A percentile compares a stretch with the other conserved stretches of the same genome.
Evolutionary conservation across 148 eudicot genomes (phyloP).

Genomic region (Pharnaceum exiguum): DNA sequence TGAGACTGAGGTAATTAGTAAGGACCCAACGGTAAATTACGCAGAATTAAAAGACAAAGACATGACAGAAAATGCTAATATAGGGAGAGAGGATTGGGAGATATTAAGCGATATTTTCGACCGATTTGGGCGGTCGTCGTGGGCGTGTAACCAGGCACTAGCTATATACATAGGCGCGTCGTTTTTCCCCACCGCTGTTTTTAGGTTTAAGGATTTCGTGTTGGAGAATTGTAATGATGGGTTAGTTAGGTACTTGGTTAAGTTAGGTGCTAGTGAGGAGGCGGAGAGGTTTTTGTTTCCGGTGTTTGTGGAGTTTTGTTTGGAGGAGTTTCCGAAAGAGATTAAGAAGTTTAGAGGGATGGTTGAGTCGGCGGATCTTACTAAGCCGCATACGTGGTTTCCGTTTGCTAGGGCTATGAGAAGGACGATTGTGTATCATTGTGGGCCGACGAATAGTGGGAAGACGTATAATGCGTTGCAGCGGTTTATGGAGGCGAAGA

Average conservation of each 20-base stretch:
- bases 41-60: too few relatives aligned
- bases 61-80: too few relatives aligned
- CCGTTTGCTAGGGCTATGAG: constrained; percentile 98
- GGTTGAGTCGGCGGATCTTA: constrained; percentile 84
- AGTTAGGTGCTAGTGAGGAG: constrained; percentile 58
- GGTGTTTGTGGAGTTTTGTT: constrained; percentile 76
- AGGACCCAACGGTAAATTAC: too few relatives aligned
- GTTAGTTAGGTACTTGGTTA: constrained; percentile 51
- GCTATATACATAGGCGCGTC: constrained; percentile 81
- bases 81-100: constrained; percentile 40
- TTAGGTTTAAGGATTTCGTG: constrained; percentile 51
- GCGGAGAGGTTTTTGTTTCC: constrained; percentile 86
- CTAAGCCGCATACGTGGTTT: constrained; percentile 93
- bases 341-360: constrained; percentile 68
- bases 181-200: constrained; percentile 76
- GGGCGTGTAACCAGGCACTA: constrained; percentile 88
- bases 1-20: too few relatives aligned
- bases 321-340: constrained; percentile 68
- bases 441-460: constrained; percentile 98
- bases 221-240: constrained; percentile 35
- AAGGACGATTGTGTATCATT: constrained; percentile 86
- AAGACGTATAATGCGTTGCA: constrained; percentile 95
- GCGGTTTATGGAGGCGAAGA: constrained; percentile 82
- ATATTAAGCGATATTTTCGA: constrained; percentile 41
- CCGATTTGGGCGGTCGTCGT: constrained; percentile 52